Base-by-base conservation (phyloP, 176 grass and related monocot species). In the Oryza nivara region DNA sequence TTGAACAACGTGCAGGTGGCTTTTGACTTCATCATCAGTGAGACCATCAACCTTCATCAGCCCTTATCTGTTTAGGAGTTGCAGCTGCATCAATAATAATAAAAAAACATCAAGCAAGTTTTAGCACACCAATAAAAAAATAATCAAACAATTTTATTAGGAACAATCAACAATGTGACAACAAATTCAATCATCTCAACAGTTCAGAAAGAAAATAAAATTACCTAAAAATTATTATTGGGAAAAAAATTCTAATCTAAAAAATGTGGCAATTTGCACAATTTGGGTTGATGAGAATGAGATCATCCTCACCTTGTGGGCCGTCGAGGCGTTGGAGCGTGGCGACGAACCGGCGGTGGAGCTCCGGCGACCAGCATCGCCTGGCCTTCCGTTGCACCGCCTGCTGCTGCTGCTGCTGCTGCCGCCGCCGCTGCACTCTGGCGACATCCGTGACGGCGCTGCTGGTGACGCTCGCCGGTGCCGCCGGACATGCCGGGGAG, bases 21-120 rank as follows among this genome's bases (percentile, higher is more conserved):
- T 97, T 74, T 97, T 97, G 22, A 97, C 95, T 84, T 97, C 95
- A 19, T 97, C 95, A 40, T 97, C 94, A 2, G 95, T 97, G 38
- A 97, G 92, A 45, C 88, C 95, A 41, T 97, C 92, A 32, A 97
- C 95, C 79, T 94, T 97, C 95, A 97, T 97, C 81, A 92, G 51
- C 68, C 63, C 95, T 90, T 61, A 97, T 97, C 83, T 94, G 95
- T 88, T 97, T 97, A 1, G 95, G 95, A 77, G 95, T 97, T 11
- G 95, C 92, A 11, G 80, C 95, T 97, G 79, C 82, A 78, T 6
- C 14, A 75, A 65, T 7, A 64, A 20, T 40, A 84, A 30, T 30
- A 69, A 28, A 1, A 16, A 34, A 48, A 58, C 5, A 20, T 58
- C 20, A 58, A 58, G 54, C 54, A 20, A 20, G 54, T 35, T 76